phyloP scores from a whole-genome alignment of 1,284 basidiomycete genomes.

The Apiotrichum veenhuisii region DNA sequence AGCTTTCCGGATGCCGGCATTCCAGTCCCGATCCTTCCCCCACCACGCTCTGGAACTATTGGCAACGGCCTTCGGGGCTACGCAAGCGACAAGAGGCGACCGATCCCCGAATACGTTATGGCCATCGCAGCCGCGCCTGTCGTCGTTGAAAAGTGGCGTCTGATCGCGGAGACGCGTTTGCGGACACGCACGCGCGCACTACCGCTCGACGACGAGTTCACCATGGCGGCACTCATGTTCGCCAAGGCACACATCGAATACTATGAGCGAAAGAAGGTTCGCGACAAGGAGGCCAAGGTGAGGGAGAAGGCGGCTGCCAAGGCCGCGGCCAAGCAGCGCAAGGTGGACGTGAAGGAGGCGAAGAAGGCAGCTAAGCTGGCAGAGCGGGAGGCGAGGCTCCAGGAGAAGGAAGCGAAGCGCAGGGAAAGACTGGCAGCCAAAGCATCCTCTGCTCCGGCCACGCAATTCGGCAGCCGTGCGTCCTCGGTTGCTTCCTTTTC shows the following conservation, averaged over 20 bases:
- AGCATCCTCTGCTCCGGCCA: no score
- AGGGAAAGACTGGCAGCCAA: no score
- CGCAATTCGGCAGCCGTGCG: no score
- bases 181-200: constrained; percentile 14
- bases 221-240: constrained; percentile 27
- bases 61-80: constrained; percentile 26
- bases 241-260: constrained; percentile 10
- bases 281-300: background rate
- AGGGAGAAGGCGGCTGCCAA: background rate
- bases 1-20: constrained; percentile 19
- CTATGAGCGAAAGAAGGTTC: background rate
- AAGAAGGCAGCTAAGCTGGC: no score
- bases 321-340: background rate
- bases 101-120: constrained; percentile 29
- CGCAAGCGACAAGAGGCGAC: constrained; percentile 24
- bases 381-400: no score
- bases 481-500: no score
- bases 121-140: constrained; percentile 21
- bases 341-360: background rate
- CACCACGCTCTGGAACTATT: constrained; percentile 22
- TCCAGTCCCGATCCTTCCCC: constrained; percentile 16
- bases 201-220: constrained; percentile 22
- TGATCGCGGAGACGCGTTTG: constrained; percentile 21
- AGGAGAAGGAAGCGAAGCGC: no score
- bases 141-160: constrained; percentile 27